phyloP scores from a whole-genome alignment of 2,329 filamentous ascomycete genomes.

The Alternaria viburni region DNA sequence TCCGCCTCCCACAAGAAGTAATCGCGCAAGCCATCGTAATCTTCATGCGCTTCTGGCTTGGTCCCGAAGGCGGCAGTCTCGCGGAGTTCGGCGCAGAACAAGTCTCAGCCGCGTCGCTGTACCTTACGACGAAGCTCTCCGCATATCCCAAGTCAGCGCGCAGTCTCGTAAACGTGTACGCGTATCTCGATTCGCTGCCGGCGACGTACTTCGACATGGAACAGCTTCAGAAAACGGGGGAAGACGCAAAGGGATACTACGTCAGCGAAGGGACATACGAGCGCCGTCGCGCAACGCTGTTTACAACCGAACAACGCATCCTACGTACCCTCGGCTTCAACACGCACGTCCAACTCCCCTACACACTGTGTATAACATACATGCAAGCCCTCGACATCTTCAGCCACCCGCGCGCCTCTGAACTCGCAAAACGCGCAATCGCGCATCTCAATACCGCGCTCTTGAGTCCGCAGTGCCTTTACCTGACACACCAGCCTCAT shows the following conservation, averaged over 20 bases:
- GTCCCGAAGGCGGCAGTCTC: constrained; percentile 58
- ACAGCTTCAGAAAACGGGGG: neutral
- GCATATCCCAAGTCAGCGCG: constrained; percentile 76
- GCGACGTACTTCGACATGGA: constrained; percentile 60
- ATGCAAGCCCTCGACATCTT: constrained; percentile 84
- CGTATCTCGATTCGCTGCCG: constrained; percentile 72
- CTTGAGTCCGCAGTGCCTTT: constrained; percentile 85
- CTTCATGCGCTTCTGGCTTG: constrained; percentile 80
- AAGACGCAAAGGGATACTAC: constrained; percentile 54
- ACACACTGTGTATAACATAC: constrained; percentile 88
- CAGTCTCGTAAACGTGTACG: constrained; percentile 83
- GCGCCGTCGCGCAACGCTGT: constrained; percentile 64
- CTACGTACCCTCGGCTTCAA: constrained; percentile 80
- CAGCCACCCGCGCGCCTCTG: constrained; percentile 50
- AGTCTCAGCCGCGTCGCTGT: constrained; percentile 80
- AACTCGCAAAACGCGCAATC: constrained; percentile 69
- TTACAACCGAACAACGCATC: constrained; percentile 78
- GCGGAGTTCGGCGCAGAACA: constrained; percentile 66
- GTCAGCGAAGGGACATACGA: constrained; percentile 77
- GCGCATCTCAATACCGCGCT: constrained; percentile 86
- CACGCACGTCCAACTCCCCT: constrained; percentile 83
- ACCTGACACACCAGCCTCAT: constrained; percentile 89
- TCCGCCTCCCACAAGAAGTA: constrained; percentile 83
- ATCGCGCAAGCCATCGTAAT: constrained; percentile 85
- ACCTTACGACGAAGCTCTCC: constrained; percentile 82